Percentiles rank a stretch among this genome's conserved stretches.
Evolutionary conservation across 805 yeast genomes (phyloP).

Genomic region (Vanderwaltozyma yarrowii): DNA sequence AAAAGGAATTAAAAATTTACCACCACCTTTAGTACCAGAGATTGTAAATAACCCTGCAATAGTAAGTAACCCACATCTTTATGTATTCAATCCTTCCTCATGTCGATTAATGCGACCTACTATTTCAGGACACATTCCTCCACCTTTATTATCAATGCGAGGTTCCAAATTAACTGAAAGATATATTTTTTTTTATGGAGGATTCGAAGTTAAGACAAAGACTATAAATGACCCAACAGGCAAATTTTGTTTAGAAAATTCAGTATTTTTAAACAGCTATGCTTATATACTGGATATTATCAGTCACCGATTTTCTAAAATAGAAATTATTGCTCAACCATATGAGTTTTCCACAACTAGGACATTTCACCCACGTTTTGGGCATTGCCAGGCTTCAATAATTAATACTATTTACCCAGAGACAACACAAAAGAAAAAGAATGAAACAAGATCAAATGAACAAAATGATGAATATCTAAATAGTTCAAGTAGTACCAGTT

Average conservation of each 20-base stretch:
- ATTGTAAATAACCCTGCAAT: conserved; percentile 35
- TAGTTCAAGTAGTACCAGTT: too few relatives aligned
- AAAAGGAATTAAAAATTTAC: conserved; percentile 34
- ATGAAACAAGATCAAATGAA: neutral
- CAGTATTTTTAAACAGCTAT: conserved; percentile 38
- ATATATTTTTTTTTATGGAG: conserved; percentile 60
- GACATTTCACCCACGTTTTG: conserved; percentile 30
- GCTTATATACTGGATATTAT: conserved; percentile 51
- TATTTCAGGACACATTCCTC: conserved; percentile 37
- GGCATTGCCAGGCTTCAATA: conserved; percentile 25
- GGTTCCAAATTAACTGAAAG: conserved; percentile 41
- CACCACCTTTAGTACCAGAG: conserved; percentile 35
- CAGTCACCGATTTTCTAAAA: conserved; percentile 40
- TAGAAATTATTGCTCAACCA: conserved; percentile 30
- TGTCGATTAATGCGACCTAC: conserved; percentile 28
- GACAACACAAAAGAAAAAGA: neutral
- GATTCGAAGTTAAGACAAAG: conserved; percentile 40
- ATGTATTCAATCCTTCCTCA: conserved; percentile 31
- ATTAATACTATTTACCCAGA: neutral
- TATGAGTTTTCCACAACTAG: conserved; percentile 22
- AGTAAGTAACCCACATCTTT: conserved; percentile 31
- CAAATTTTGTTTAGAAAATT: conserved; percentile 30
- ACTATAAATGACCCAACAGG: conserved; percentile 25
- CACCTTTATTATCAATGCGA: conserved; percentile 39
- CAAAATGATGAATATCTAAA: too few relatives aligned